A percentile compares a stretch with the other conserved stretches of the same genome.
Conservation (phyloP, 441 rosid genomes). For the Euphorbia celastroides region DNA sequence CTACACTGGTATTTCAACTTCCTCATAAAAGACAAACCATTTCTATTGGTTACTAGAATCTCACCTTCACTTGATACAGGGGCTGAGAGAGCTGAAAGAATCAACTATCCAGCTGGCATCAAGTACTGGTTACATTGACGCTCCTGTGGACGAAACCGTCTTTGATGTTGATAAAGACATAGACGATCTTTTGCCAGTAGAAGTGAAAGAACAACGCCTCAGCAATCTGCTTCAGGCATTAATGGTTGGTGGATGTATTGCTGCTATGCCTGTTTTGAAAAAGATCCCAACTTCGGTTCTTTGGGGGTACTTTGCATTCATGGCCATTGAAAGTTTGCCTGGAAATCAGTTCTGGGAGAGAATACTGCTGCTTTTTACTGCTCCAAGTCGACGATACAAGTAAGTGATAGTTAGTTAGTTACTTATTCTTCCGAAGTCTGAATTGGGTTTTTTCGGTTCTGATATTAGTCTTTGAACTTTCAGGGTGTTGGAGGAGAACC, state of each 20-base stretch:
- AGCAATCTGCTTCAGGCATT: slow-evolving; percentile 81
- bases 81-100: slow-evolving; percentile 64
- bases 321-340: slow-evolving; percentile 93
- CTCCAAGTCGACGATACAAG: slow-evolving; percentile 89
- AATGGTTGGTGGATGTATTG: slow-evolving; percentile 90
- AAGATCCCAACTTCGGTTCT: slow-evolving; percentile 90
- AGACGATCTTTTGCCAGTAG: slow-evolving; percentile 83
- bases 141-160: slow-evolving; percentile 79
- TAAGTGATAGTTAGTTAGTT: too few relatives aligned
- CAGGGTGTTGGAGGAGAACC: slow-evolving; percentile 92
- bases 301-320: slow-evolving; percentile 95
- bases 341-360: slow-evolving; percentile 97
- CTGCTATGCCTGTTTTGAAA: slow-evolving; percentile 89
- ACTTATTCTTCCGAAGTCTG: neutral
- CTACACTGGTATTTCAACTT: too few relatives aligned
- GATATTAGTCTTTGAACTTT: neutral
- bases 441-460: neutral
- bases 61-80: too few relatives aligned
- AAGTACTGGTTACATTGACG: slow-evolving; percentile 59
- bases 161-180: slow-evolving; percentile 90
- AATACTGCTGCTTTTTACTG: slow-evolving; percentile 81
- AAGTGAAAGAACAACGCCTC: slow-evolving; percentile 82
- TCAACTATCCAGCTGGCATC: slow-evolving; percentile 76
- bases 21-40: too few relatives aligned
- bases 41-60: too few relatives aligned